phyloP scores from a whole-genome alignment of 1,284 basidiomycete genomes.

The Apiotrichum sp. region DNA sequence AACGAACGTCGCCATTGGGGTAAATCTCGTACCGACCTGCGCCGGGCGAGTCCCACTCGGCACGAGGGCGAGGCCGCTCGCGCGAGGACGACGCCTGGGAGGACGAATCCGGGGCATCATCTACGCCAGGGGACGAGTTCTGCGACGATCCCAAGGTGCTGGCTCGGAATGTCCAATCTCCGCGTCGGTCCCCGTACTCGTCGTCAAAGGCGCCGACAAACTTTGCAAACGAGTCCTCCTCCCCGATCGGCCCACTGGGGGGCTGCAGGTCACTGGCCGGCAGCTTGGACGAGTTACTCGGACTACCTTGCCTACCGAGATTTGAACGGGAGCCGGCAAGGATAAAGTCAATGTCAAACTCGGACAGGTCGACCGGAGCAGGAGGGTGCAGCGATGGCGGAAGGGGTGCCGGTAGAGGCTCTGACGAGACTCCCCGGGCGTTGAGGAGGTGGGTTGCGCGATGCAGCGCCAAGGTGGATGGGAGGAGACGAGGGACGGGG shows the following conservation, averaged over 20 bases:
- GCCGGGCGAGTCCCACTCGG: slow-evolving; percentile 42
- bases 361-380: slow-evolving; percentile 45
- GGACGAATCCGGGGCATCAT: background rate
- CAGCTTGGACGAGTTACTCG: slow-evolving; percentile 2
- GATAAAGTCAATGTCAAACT: slow-evolving; percentile 50
- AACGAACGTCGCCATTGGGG: slow-evolving; percentile 37
- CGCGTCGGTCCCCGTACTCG: slow-evolving; percentile 48
- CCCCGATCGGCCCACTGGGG: slow-evolving; percentile 17
- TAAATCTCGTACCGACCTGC: slow-evolving; percentile 41
- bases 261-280: background rate
- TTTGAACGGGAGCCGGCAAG: slow-evolving; percentile 42
- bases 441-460: slow-evolving; percentile 44
- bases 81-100: background rate
- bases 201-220: slow-evolving; percentile 49
- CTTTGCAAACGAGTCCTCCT: slow-evolving; percentile 48
- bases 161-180: slow-evolving; percentile 47
- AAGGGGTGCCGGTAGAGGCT: slow-evolving; percentile 45
- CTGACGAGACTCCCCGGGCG: slow-evolving; percentile 39
- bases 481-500: slow-evolving; percentile 44
- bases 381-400: slow-evolving; percentile 46
- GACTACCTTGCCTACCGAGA: slow-evolving; percentile 21
- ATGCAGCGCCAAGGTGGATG: slow-evolving; percentile 44
- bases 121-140: slow-evolving; percentile 3
- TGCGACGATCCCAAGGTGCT: slow-evolving; percentile 11
- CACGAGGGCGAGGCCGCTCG: slow-evolving; percentile 14